Evolutionary conservation across 495 filamentous ascomycete genomes (phyloP).

Genomic region (Tetracladium setigerum): DNA sequence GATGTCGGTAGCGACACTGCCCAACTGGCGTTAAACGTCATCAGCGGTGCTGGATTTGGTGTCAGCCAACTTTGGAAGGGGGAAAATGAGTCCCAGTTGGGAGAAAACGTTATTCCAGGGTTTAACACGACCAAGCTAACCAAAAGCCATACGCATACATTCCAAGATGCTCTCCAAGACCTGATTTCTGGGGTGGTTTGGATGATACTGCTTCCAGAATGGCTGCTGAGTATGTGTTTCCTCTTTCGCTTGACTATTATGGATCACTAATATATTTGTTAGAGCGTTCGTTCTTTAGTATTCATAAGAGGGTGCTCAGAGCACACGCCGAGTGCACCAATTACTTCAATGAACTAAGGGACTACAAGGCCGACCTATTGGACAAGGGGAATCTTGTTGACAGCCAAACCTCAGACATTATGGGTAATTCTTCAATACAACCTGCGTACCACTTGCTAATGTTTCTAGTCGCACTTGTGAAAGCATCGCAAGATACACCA

Average conservation of each 20-base stretch:
- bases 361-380: slow-evolving; percentile 8
- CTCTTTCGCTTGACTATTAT: not conserved
- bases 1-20: slow-evolving; percentile 10
- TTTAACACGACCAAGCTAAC: slow-evolving; percentile 23
- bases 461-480: slow-evolving; percentile 7
- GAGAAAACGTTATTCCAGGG: slow-evolving; percentile 30
- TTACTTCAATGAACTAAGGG: slow-evolving; percentile 15
- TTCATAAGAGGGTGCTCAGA: slow-evolving; percentile 5
- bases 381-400: slow-evolving; percentile 6
- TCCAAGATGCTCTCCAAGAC: slow-evolving; percentile 22
- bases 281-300: slow-evolving; percentile 13
- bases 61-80: slow-evolving; percentile 49
- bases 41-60: slow-evolving; percentile 20
- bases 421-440: slow-evolving; percentile 2
- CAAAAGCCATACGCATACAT: slow-evolving; percentile 50
- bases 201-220: slow-evolving; percentile 44
- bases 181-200: slow-evolving; percentile 42
- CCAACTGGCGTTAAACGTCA: slow-evolving; percentile 16
- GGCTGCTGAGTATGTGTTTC: slow-evolving; percentile 30
- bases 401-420: slow-evolving; percentile 13
- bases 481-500: slow-evolving; percentile 5
- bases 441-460: too few relatives aligned
- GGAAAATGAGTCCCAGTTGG: slow-evolving; percentile 31
- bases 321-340: slow-evolving; percentile 5
- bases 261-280: not conserved